Evolutionary conservation across 1,284 basidiomycete species (phyloP), one percentile per base, ranked within the genome.

Genomic region (Rhodotorula sp.): DNA sequence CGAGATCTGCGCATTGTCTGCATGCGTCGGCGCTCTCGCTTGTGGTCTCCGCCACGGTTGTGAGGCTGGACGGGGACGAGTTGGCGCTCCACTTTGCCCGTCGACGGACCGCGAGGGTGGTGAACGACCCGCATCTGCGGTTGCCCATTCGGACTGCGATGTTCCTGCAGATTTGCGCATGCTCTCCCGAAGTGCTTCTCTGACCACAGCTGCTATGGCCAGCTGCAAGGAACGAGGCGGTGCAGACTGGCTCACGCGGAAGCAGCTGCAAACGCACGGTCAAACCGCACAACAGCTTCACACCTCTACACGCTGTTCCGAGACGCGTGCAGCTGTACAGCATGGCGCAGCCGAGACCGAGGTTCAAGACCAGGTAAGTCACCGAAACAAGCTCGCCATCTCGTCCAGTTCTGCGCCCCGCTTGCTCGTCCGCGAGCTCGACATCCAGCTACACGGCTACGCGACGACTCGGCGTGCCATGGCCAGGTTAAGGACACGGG

Each of bases 311-410:
- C 57, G 21, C 57, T 7, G 6, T 20, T 5, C 43, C 21, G 3
- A 20, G 5, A 14, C 29, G 39, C 18, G 34, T n/a, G 2, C 47
- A 2, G 46, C 34, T 7, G 29, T 21, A 47, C 51, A 16, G 29
- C 4, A 71, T 71, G 70, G 56, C 58, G 15, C 46, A 46, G 15
- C 39, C 65, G 15, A 64, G 67, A 39, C 74, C 71, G 2, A 70
- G 67, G 48, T 68, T 75, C 71, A 75, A 75, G 67, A 75, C 74
- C 7, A 75, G 74, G 74, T 66, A 8, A 59, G 70, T 62, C 34
- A 26, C 16, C 34, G 15, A 21, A 26, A 29, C 29, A 56, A 26
- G 26, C 26, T 29, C 26, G 26, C 23, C 54, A 3, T 29, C 23
- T 51, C 49, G 20, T 20, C 43, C 46, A 18, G 3, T 49, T 46